Conservation (phyloP, 2,329 filamentous ascomycete genomes). For the Fusarium sp. region DNA sequence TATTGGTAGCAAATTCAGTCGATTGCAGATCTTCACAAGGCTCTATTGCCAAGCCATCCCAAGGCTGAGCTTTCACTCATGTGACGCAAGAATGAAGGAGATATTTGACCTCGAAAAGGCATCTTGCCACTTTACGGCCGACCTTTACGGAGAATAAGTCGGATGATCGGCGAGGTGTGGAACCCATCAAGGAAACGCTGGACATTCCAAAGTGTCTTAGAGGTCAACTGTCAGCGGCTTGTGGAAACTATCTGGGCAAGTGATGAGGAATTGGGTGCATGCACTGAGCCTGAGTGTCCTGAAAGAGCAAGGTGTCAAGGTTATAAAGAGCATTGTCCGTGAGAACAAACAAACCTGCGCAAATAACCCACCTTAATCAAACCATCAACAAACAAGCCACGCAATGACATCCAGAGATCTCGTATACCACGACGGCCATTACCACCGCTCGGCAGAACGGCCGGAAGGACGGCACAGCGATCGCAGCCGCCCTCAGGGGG, state of each 20-base stretch:
- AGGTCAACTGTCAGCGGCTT: slow-evolving; percentile 15
- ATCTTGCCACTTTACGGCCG: slow-evolving; percentile 36
- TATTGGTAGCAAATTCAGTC: too few species aligned
- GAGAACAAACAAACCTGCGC: slow-evolving; percentile 1
- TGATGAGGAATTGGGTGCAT: slow-evolving; percentile 17
- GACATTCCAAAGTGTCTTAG: slow-evolving; percentile 12
- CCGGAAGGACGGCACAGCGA: slow-evolving; percentile 23
- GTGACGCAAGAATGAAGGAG: slow-evolving; percentile 34
- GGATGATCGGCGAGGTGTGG: slow-evolving; percentile 39
- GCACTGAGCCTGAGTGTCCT: slow-evolving; percentile 17
- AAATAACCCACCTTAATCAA: not conserved
- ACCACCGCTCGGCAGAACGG: slow-evolving; percentile 35
- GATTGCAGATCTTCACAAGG: slow-evolving; percentile 10
- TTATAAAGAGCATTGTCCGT: slow-evolving; percentile 12
- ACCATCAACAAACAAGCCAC: slow-evolving; percentile 4
- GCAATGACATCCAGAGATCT: slow-evolving; percentile 41
- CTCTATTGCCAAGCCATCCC: slow-evolving; percentile 21
- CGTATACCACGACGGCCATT: slow-evolving; percentile 49
- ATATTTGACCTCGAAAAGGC: slow-evolving; percentile 5
- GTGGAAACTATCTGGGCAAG: slow-evolving; percentile 14
- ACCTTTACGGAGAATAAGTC: slow-evolving; percentile 28
- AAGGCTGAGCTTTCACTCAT: slow-evolving; percentile 25
- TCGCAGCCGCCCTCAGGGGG: slow-evolving; percentile 24
- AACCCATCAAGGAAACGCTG: slow-evolving; percentile 15
- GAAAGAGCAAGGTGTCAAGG: not conserved